Conservation (phyloP, 179 eudicot species). For the Silene noctiflora region DNA sequence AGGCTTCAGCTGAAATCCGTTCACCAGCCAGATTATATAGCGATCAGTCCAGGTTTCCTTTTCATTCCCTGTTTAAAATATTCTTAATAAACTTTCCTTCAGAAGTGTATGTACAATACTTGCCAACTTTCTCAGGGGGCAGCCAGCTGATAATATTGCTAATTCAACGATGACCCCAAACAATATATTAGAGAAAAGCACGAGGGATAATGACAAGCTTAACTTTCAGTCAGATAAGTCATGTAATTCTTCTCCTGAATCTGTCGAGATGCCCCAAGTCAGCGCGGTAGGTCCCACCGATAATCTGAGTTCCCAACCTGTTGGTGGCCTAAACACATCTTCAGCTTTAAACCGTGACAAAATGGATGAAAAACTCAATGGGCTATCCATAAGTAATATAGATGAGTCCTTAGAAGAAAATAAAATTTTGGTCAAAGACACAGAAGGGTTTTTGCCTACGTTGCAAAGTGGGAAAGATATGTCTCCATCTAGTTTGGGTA, state of each 20-base stretch:
- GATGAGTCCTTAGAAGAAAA: slow-evolving; percentile 31
- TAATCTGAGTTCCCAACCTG: slow-evolving; percentile 6
- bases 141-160: slow-evolving; percentile 30
- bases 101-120: slow-evolving; percentile 14
- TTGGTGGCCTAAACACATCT: slow-evolving; percentile 14
- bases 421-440: slow-evolving; percentile 40
- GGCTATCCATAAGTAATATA: slow-evolving; percentile 31
- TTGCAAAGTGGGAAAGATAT: slow-evolving; percentile 29
- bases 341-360: slow-evolving; percentile 15
- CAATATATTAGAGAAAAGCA: slow-evolving; percentile 19
- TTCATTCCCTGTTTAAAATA: background rate
- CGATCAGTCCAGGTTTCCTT: slow-evolving; percentile 41
- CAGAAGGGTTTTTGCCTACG: slow-evolving; percentile 41
- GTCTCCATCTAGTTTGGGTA: slow-evolving; percentile 28
- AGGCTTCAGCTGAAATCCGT: slow-evolving; percentile 67
- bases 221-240: slow-evolving; percentile 14
- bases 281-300: background rate
- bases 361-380: slow-evolving; percentile 37
- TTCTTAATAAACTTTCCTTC: slow-evolving; percentile 11
- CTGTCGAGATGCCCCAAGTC: slow-evolving; percentile 9
- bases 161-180: slow-evolving; percentile 25
- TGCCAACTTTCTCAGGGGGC: slow-evolving; percentile 42
- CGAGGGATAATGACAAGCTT: slow-evolving; percentile 16
- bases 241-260: slow-evolving; percentile 5
- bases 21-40: slow-evolving; percentile 40